A percentile compares a stretch with the other conserved stretches of the same genome.
phyloP scores from a whole-genome alignment of 306 rosid genomes.

The Lablab purpureus region DNA sequence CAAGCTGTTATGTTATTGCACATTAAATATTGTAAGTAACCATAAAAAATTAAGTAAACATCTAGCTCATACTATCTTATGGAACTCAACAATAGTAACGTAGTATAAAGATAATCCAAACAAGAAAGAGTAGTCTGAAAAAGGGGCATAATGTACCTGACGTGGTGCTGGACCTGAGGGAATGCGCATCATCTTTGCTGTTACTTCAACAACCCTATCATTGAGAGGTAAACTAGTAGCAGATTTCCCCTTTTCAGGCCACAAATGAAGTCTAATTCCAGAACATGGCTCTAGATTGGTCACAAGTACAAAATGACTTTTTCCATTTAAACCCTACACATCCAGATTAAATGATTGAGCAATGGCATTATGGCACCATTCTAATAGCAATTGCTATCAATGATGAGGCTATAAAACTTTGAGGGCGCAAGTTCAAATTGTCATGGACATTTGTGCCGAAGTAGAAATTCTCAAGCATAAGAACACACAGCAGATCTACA shows the following conservation, averaged over 20 bases:
- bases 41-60: constrained; percentile 39
- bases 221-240: constrained; percentile 63
- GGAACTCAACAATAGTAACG: constrained; percentile 36
- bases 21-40: constrained; percentile 46
- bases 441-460: neutral
- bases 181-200: constrained; percentile 90
- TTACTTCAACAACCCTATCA: constrained; percentile 81
- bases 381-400: neutral
- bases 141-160: constrained; percentile 64
- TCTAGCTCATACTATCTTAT: constrained; percentile 27
- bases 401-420: neutral
- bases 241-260: constrained; percentile 88
- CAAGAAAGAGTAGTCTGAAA: constrained; percentile 31
- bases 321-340: constrained; percentile 82
- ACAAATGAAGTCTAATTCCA: constrained; percentile 93
- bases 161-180: constrained; percentile 99
- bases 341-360: constrained; percentile 49
- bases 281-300: constrained; percentile 97
- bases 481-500: neutral
- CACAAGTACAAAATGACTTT: constrained; percentile 88
- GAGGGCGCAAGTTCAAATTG: neutral
- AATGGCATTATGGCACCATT: constrained; percentile 33
- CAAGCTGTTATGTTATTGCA: constrained; percentile 66
- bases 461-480: neutral
- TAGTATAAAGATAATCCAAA: constrained; percentile 32